Evolutionary conservation across 257 asterid genomes (phyloP), one percentile per base, ranked within the genome.

Genomic region (Penstemon barbatus): DNA sequence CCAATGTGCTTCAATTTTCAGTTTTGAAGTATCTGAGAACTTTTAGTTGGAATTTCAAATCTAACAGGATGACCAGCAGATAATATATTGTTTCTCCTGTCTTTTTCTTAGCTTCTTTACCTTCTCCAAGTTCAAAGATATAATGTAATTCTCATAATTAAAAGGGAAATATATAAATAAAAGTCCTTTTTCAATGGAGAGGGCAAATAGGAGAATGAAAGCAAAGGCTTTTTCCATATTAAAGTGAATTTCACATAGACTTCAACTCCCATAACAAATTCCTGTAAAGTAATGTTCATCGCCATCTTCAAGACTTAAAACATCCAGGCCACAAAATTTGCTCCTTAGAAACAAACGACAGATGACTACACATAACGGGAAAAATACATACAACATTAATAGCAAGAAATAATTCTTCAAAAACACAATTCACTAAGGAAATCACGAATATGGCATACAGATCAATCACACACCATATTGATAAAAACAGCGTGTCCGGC

Each of bases 241-340:
- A 12, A 49, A 65, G 38, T 25, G 33, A 25, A 25, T 2, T 25
- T 38, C 69, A 36, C 58, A 33, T 57, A 68, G 7, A 68, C 9
- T 39, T 10, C 73, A 45, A 18, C 39, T 71, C 42, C 58, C 41
- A 62, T 36, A 46, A 41, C 40, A 45, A 50, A 53, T 36, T 55
- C 55, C 56, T 2, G n/a, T 18, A 7, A n/a, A 61, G 46, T 40
- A 41, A 37, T 25, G 33, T 25, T 25, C 33, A 25, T 25, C 33
- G 33, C 33, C 33, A 33, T 12, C 62, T 59, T 25, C 61, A 50
- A 39, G 39, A 52, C 54, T 51, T 10, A 12, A 63, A 40, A 44
- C 12, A 68, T 44, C 57, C 8, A 44, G 52, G 13, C 57, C 41
- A 54, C 58, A 38, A 62, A 57, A 71, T 33, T 71, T 42, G 42